Evolutionary conservation across 1,139 yeast genomes (phyloP).

Genomic region (Arxiozyma slooffiae): DNA sequence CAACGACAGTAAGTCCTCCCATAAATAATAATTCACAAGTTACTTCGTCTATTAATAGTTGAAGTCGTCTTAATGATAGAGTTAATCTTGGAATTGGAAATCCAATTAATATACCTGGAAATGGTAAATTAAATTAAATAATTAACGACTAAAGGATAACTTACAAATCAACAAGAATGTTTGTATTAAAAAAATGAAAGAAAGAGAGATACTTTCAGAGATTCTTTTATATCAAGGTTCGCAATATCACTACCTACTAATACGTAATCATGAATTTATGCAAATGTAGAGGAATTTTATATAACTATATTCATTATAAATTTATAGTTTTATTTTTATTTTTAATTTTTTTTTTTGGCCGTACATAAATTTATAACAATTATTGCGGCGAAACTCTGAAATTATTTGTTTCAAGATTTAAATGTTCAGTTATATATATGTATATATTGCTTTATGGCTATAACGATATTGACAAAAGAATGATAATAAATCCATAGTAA

Average conservation of each 20-base stretch:
- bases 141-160: not conserved
- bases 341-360: not conserved
- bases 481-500: constrained; percentile 9
- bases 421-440: no score
- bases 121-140: constrained; percentile 20
- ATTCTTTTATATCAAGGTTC: not conserved
- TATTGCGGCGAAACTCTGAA: not conserved
- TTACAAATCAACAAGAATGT: not conserved
- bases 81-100: constrained; percentile 20
- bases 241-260: no score
- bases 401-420: not conserved
- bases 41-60: not conserved
- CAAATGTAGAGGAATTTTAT: not conserved
- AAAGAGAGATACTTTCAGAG: not conserved
- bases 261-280: not conserved
- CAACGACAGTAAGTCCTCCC: constrained; percentile 9
- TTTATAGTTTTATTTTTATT: not conserved
- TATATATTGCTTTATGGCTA: not conserved
- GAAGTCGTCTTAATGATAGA: constrained; percentile 16
- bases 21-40: not conserved
- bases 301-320: not conserved
- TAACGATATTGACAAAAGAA: not conserved
- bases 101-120: constrained; percentile 13
- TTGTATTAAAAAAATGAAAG: not conserved
- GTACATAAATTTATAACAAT: not conserved